phyloP scores from a whole-genome alignment of 805 yeast genomes.

The Kluyveromyces lactis region DNA sequence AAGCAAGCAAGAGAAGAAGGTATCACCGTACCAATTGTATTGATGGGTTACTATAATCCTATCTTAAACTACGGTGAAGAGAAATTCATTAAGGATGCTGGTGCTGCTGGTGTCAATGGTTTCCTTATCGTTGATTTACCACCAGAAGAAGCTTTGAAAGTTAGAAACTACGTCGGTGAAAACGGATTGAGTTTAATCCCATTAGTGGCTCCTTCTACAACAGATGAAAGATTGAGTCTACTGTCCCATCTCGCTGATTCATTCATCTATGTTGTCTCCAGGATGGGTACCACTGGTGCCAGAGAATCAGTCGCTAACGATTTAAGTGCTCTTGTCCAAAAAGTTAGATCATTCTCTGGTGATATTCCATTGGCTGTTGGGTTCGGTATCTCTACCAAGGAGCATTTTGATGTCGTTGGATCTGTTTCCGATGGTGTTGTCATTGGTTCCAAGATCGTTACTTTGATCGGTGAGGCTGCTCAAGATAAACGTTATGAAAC shows the following conservation, averaged over 20 bases:
- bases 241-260: slow-evolving; percentile 87
- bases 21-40: slow-evolving; percentile 76
- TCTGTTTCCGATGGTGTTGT: slow-evolving; percentile 88
- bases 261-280: slow-evolving; percentile 89
- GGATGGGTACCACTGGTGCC: slow-evolving; percentile 98
- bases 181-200: slow-evolving; percentile 82
- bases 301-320: slow-evolving; percentile 50
- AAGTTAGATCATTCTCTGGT: slow-evolving; percentile 70
- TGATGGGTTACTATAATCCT: slow-evolving; percentile 99
- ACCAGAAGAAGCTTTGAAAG: slow-evolving; percentile 91
- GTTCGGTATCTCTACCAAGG: slow-evolving; percentile 91
- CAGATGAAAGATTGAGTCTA: slow-evolving; percentile 75
- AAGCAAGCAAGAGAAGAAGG: slow-evolving; percentile 71
- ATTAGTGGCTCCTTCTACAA: slow-evolving; percentile 92
- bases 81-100: slow-evolving; percentile 67
- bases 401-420: slow-evolving; percentile 78
- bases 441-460: slow-evolving; percentile 81
- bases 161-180: slow-evolving; percentile 62
- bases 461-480: slow-evolving; percentile 56
- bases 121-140: slow-evolving; percentile 93
- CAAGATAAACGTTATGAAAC: slow-evolving; percentile 50
- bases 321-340: slow-evolving; percentile 57
- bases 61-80: slow-evolving; percentile 84
- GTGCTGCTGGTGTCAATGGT: slow-evolving; percentile 88
- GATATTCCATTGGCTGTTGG: slow-evolving; percentile 90